Evolutionary conservation across 768 basidiomycete species (phyloP).

Genomic region (Suillus cothurnatus): DNA sequence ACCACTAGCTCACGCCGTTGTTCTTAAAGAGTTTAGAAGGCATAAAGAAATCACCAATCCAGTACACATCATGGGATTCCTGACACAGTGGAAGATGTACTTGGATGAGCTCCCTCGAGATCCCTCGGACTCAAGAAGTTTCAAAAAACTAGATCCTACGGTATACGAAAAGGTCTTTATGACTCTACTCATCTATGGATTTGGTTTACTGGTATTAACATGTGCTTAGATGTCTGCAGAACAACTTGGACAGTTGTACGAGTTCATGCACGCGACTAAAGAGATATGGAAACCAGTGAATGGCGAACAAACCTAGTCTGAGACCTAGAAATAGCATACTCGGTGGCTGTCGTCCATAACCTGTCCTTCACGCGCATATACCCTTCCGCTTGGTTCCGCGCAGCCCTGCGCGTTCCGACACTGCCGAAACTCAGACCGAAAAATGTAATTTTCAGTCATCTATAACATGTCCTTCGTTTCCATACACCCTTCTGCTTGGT

Average conservation of each 20-base stretch:
- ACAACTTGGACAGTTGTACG: slow-evolving; percentile 92
- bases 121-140: slow-evolving; percentile 42
- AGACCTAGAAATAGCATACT: background rate
- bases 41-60: slow-evolving; percentile 84
- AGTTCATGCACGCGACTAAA: slow-evolving; percentile 90
- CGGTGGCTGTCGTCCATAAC: background rate
- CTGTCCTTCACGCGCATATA: background rate
- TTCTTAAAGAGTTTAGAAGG: slow-evolving; percentile 76
- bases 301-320: slow-evolving; percentile 15
- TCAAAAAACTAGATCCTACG: slow-evolving; percentile 70
- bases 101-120: slow-evolving; percentile 68
- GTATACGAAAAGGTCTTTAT: slow-evolving; percentile 71
- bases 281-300: slow-evolving; percentile 76
- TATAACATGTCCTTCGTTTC: background rate
- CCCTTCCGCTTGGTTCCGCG: background rate
- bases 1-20: slow-evolving; percentile 6
- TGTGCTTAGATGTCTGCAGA: slow-evolving; percentile 76
- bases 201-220: background rate
- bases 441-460: background rate
- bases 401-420: background rate
- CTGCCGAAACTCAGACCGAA: background rate
- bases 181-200: slow-evolving; percentile 4
- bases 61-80: slow-evolving; percentile 89
- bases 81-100: slow-evolving; percentile 95
- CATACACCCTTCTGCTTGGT: background rate